Evolutionary conservation across 352 stramenopile genomes (phyloP).

Genomic region (Pythium oligandrum): DNA sequence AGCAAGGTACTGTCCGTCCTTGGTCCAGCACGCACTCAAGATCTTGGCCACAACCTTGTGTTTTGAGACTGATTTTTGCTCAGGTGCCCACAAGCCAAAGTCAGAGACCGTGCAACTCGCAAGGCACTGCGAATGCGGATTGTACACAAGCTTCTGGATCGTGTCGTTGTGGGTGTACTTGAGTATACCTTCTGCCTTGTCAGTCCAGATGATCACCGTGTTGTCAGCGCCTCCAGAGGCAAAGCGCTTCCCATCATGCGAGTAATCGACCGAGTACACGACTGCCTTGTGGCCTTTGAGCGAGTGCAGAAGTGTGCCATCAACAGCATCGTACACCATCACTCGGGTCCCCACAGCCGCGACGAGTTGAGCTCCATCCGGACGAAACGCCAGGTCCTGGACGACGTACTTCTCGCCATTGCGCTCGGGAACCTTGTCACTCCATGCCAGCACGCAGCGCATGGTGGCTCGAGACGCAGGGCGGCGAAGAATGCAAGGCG

Average conservation of each 20-base stretch:
- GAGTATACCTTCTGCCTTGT: conserved; percentile 91
- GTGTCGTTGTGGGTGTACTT: conserved; percentile 96
- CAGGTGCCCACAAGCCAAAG: conserved; percentile 92
- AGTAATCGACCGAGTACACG: conserved; percentile 92
- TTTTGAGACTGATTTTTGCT: conserved; percentile 93
- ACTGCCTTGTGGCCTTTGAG: conserved; percentile 90
- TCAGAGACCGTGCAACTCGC: conserved; percentile 91
- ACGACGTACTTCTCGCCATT: conserved; percentile 85
- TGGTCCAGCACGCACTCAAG: conserved; percentile 88
- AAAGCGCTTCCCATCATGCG: conserved; percentile 89
- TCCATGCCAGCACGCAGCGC: conserved; percentile 77
- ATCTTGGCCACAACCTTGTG: conserved; percentile 94
- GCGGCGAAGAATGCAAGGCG: neutral
- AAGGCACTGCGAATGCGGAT: conserved; percentile 89
- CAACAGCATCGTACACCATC: conserved; percentile 89
- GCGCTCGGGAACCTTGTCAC: conserved; percentile 82
- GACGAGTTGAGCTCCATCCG: conserved; percentile 87
- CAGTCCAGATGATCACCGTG: conserved; percentile 96
- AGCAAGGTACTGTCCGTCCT: conserved; percentile 89
- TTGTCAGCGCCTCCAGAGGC: conserved; percentile 92
- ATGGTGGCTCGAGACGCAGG: conserved; percentile 25
- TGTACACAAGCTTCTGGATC: conserved; percentile 92
- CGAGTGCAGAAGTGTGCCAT: conserved; percentile 89
- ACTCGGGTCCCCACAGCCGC: conserved; percentile 89
- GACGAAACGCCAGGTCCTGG: conserved; percentile 88